These are phyloP conservation scores for Yamadazyma takamatsuzukensis DNA, from an alignment of 805 yeast genomes.

Conservation along the genomic window DNA sequence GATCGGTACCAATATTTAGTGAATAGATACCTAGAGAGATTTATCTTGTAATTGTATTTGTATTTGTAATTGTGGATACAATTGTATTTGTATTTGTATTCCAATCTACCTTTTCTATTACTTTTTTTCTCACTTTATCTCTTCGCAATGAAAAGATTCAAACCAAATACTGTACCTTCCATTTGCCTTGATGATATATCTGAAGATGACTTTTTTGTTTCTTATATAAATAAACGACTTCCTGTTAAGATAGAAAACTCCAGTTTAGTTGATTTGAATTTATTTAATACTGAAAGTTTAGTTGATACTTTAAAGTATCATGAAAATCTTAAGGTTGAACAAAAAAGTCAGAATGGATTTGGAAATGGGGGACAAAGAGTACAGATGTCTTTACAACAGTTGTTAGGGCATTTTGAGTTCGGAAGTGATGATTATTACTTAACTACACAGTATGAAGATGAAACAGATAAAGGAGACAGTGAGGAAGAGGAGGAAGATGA, in stretches of 20 bases:
- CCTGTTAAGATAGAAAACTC: constrained; percentile 41
- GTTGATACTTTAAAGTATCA: constrained; percentile 33
- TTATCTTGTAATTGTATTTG: too few relatives aligned
- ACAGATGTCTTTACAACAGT: constrained; percentile 47
- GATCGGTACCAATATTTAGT: constrained; percentile 16
- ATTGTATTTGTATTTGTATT: too few relatives aligned
- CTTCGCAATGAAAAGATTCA: neutral
- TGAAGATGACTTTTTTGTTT: constrained; percentile 27
- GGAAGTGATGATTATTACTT: constrained; percentile 49
- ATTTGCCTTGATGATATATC: neutral
- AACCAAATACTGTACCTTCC: neutral
- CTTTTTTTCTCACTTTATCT: too few relatives aligned
- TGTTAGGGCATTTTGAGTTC: constrained; percentile 37
- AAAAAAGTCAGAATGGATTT: constrained; percentile 53
- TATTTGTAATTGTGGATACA: too few relatives aligned
- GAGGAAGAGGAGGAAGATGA: constrained; percentile 12
- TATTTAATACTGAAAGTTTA: constrained; percentile 27
- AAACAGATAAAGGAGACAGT: constrained; percentile 10
- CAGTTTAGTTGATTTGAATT: constrained; percentile 31
- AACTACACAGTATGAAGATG: constrained; percentile 63
- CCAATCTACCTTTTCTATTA: too few relatives aligned
- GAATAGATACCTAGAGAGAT: too few relatives aligned
- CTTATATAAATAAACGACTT: constrained; percentile 38
- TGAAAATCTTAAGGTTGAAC: constrained; percentile 52
- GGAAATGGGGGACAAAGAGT: constrained; percentile 60